These are phyloP conservation scores for Lophiotrema nucula DNA, from an alignment of 495 filamentous ascomycete species.

Conservation along the genomic window DNA sequence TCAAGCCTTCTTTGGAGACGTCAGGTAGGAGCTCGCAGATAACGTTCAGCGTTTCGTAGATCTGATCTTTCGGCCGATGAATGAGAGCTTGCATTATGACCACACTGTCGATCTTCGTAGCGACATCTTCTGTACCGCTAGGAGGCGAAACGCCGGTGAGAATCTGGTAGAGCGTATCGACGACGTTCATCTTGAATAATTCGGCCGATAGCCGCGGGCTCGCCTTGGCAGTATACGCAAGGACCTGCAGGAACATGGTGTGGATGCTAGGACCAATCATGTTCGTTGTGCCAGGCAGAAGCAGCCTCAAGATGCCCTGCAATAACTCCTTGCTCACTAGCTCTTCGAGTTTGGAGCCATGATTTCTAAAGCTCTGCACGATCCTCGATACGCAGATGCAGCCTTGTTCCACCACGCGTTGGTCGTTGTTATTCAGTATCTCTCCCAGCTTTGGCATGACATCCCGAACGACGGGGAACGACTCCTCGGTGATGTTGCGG, in stretches of 20 bases:
- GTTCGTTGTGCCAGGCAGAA: conserved; percentile 93
- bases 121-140: conserved; percentile 71
- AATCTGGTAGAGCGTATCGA: conserved; percentile 97
- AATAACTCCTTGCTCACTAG: conserved; percentile 85
- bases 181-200: conserved; percentile 93
- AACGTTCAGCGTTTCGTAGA: conserved; percentile 95
- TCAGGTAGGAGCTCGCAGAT: conserved; percentile 91
- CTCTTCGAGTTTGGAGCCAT: conserved; percentile 84
- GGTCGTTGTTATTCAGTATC: conserved; percentile 87
- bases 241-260: conserved; percentile 89
- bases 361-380: conserved; percentile 90
- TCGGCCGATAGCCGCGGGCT: conserved; percentile 86
- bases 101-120: conserved; percentile 91
- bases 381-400: conserved; percentile 96
- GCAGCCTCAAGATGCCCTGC: conserved; percentile 79
- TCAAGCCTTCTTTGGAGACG: conserved; percentile 52
- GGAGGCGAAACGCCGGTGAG: conserved; percentile 94
- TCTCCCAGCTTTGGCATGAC: conserved; percentile 94
- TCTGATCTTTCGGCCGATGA: conserved; percentile 92
- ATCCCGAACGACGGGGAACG: conserved; percentile 80
- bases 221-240: conserved; percentile 82
- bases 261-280: conserved; percentile 93
- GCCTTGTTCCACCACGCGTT: conserved; percentile 94
- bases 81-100: conserved; percentile 99
- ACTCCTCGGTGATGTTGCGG: conserved; percentile 90